A percentile compares a stretch with the other conserved stretches of the same genome.
Evolutionary conservation across 2,329 filamentous ascomycete genomes (phyloP).

Genomic region (Aureobasidium sp.): DNA sequence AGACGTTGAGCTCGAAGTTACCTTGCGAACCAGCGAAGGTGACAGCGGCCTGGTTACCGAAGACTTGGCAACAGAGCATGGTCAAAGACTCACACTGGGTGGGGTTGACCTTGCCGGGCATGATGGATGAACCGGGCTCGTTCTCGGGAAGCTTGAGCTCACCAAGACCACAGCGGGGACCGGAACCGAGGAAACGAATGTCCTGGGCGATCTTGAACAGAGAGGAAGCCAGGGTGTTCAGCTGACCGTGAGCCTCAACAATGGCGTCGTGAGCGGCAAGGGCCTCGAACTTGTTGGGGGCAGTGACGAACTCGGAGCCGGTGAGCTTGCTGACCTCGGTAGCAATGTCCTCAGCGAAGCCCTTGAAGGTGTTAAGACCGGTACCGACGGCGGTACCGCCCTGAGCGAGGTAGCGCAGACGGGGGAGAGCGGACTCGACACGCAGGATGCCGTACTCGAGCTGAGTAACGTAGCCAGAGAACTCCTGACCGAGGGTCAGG

Average conservation of each 20-base stretch:
- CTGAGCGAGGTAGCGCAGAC: conserved; percentile 81
- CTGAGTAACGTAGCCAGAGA: conserved; percentile 94
- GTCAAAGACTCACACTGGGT: conserved; percentile 97
- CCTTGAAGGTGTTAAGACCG: conserved; percentile 93
- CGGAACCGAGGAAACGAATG: conserved; percentile 92
- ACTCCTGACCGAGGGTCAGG: conserved; percentile 90
- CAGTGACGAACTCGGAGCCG: conserved; percentile 86
- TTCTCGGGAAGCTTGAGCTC: conserved; percentile 94
- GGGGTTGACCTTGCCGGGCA: conserved; percentile 99
- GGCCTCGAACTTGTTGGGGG: conserved; percentile 98
- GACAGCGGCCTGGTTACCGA: conserved; percentile 90
- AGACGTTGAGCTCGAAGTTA: conserved; percentile 98
- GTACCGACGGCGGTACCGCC: conserved; percentile 96
- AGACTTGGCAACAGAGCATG: conserved; percentile 96
- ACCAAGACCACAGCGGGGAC: conserved; percentile 88
- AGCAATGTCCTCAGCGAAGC: conserved; percentile 90
- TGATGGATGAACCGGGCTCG: conserved; percentile 95
- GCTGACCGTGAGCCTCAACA: conserved; percentile 83
- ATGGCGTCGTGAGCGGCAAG: conserved; percentile 93
- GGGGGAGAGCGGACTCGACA: conserved; percentile 71
- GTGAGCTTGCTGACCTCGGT: conserved; percentile 88
- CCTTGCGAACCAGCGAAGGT: conserved; percentile 95
- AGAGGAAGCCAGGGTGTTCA: conserved; percentile 86
- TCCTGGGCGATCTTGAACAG: conserved; percentile 98
- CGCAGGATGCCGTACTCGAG: conserved; percentile 85